These are phyloP conservation scores for Trichoderma asperellum DNA, from an alignment of 2,329 filamentous ascomycete species.

Conservation along the genomic window DNA sequence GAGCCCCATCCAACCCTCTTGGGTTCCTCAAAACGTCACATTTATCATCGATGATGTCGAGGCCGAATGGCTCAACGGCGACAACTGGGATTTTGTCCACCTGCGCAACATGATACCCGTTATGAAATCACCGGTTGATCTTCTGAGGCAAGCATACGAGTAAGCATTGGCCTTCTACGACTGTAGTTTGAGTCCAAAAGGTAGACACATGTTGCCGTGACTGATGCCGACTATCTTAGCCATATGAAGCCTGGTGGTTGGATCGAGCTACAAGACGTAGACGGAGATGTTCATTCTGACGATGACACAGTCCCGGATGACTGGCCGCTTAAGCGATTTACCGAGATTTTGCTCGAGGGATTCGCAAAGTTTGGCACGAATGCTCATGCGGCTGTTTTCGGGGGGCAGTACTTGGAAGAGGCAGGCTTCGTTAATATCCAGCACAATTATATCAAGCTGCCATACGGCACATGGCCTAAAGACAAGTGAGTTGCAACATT, in stretches of 20 bases:
- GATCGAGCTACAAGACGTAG: conserved; percentile 49
- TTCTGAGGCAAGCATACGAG: conserved; percentile 40
- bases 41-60: conserved; percentile 46
- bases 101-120: conserved; percentile 52
- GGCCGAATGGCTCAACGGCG: conserved; percentile 38
- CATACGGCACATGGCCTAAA: conserved; percentile 52
- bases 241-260: conserved; percentile 49
- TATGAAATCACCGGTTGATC: conserved; percentile 39
- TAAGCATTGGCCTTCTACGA: conserved; percentile 19
- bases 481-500: conserved; percentile 40
- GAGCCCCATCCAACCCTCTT: conserved; percentile 46
- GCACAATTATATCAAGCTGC: conserved; percentile 47
- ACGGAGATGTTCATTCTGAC: conserved; percentile 42
- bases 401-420: conserved; percentile 42
- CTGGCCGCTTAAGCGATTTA: conserved; percentile 31
- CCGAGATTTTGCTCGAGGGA: conserved; percentile 39
- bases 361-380: conserved; percentile 46
- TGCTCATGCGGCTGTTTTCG: conserved; percentile 45
- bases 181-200: too few relatives aligned
- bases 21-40: conserved; percentile 47
- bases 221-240: conserved; percentile 30
- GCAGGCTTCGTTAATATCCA: conserved; percentile 48
- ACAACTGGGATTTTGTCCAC: conserved; percentile 40
- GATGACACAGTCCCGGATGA: conserved; percentile 37
- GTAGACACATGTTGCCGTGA: neutral